Percentiles rank a stretch among this genome's conserved stretches.
Conservation (phyloP, 2,329 filamentous ascomycete genomes). For the Fusarium aywerte region DNA sequence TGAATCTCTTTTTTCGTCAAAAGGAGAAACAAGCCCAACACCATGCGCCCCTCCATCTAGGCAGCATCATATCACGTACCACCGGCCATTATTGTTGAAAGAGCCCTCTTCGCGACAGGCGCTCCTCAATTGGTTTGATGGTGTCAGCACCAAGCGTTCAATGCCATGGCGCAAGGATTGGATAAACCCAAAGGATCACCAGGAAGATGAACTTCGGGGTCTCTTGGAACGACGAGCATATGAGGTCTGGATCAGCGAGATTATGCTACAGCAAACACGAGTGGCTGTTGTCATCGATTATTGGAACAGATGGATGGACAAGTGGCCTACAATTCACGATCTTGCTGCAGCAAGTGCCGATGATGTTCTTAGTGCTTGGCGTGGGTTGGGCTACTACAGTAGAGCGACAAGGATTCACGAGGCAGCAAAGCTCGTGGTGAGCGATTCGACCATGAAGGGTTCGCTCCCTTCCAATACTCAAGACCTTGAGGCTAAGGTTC, state of each 20-base stretch:
- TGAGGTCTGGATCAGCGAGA: conserved; percentile 74
- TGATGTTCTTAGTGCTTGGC: conserved; percentile 69
- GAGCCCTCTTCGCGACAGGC: conserved; percentile 47
- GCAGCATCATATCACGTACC: conserved; percentile 57
- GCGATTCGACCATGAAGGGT: conserved; percentile 55
- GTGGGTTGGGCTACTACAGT: conserved; percentile 72
- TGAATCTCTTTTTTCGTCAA: conserved; percentile 29
- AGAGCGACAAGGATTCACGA: conserved; percentile 70
- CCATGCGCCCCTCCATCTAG: conserved; percentile 39
- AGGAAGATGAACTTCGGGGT: conserved; percentile 52
- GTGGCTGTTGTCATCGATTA: conserved; percentile 71
- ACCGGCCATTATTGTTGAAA: conserved; percentile 61
- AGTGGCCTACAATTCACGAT: conserved; percentile 68
- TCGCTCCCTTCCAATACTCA: conserved; percentile 60
- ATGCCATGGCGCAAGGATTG: conserved; percentile 71
- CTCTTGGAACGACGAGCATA: conserved; percentile 67
- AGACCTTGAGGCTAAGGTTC: conserved; percentile 62
- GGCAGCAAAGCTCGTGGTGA: conserved; percentile 63
- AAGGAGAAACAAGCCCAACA: not conserved
- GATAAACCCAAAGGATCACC: conserved; percentile 56
- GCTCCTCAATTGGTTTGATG: conserved; percentile 65
- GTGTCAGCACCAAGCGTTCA: conserved; percentile 57
- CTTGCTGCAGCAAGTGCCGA: conserved; percentile 64
- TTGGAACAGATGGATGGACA: conserved; percentile 70
- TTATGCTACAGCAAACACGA: conserved; percentile 75